These are phyloP conservation scores for Crithidia brevicula DNA, from an alignment of 208 protist genomes.

Conservation along the genomic window DNA sequence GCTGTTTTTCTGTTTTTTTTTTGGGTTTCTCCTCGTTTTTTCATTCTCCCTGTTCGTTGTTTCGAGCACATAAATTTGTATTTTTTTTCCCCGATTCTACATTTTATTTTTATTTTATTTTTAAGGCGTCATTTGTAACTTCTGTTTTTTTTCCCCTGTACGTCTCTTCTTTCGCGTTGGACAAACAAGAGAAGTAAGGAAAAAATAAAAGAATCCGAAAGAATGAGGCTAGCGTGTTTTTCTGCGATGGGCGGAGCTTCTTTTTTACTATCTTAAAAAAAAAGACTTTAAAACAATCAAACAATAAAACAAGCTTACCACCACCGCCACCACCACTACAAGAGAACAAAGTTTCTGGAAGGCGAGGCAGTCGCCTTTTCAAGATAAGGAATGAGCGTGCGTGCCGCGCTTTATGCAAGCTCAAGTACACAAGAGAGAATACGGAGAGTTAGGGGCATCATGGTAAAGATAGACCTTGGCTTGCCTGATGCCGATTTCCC, in stretches of 20 bases:
- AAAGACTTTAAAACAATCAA: background rate
- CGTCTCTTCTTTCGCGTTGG: background rate
- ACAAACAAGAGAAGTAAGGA: background rate
- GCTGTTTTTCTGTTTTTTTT: background rate
- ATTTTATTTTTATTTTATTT: slow-evolving; percentile 4
- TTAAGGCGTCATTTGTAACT: too few species aligned
- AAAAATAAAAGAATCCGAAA: slow-evolving; percentile 16
- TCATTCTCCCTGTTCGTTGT: slow-evolving; percentile 11
- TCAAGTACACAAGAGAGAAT: too few species aligned
- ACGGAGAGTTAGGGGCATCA: too few species aligned
- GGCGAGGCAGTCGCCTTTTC: background rate
- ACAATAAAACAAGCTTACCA: background rate
- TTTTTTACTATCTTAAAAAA: background rate
- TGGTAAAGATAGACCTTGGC: too few species aligned
- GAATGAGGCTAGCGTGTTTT: background rate
- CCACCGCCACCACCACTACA: too few species aligned
- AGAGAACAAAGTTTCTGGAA: too few species aligned
- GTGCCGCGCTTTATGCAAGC: too few species aligned
- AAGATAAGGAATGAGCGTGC: too few species aligned
- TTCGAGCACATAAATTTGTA: background rate
- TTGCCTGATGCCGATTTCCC: too few species aligned
- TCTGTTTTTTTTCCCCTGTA: slow-evolving; percentile 22
- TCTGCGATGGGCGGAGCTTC: background rate
- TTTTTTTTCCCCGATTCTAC: slow-evolving; percentile 17
- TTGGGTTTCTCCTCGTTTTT: background rate